Evolutionary conservation across 345 rosid genomes (phyloP).

Genomic region (Salix brachista): DNA sequence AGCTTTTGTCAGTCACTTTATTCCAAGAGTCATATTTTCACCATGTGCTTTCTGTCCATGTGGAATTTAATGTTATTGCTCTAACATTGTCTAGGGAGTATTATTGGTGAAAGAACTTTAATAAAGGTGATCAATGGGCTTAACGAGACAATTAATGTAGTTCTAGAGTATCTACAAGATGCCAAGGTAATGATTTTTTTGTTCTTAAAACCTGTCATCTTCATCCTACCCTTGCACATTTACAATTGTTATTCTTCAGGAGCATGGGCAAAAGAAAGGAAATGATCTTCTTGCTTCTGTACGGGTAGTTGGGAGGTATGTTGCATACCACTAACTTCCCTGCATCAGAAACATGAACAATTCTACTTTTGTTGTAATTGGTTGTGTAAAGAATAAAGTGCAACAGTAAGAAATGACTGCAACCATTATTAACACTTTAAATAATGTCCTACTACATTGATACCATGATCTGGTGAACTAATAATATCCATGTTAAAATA

Average conservation of each 20-base stretch:
- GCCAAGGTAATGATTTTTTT: constrained; percentile 54
- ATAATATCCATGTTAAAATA: too few species aligned
- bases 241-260: constrained; percentile 41
- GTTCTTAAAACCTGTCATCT: neutral
- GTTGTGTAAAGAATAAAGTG: too few species aligned
- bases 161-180: constrained; percentile 76
- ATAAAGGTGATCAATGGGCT: constrained; percentile 63
- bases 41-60: neutral
- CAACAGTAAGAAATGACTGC: too few species aligned
- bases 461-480: too few species aligned
- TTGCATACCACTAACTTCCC: constrained; percentile 5
- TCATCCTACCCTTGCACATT: constrained; percentile 14
- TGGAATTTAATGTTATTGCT: constrained; percentile 12
- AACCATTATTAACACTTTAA: too few species aligned
- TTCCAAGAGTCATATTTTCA: neutral
- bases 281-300: constrained; percentile 93
- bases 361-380: too few species aligned
- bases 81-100: constrained; percentile 34
- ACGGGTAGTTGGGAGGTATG: constrained; percentile 76
- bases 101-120: constrained; percentile 42
- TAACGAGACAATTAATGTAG: constrained; percentile 56
- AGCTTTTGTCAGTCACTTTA: neutral
- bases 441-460: too few species aligned
- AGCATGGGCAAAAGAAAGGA: constrained; percentile 72
- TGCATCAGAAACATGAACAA: neutral